Evolutionary conservation across 257 asterid genomes (phyloP), one percentile per base, ranked within the genome.

Genomic region (Datura wrightii): DNA sequence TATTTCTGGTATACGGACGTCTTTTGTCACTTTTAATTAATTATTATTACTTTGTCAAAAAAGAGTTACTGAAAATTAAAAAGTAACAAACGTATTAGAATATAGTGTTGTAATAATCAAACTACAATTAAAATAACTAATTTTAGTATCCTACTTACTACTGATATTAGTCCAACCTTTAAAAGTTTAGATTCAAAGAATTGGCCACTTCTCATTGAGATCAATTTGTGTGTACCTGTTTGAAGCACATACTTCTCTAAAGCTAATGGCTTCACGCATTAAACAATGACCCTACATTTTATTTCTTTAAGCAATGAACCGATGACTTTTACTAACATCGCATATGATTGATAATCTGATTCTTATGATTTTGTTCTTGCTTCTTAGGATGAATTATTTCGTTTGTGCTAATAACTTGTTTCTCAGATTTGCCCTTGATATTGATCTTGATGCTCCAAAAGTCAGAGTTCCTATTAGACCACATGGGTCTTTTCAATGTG

Each of bases 371-470:
- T 65, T n/a, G 80, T 83, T 34, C 65, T 52, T 50, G 80, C 85
- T 31, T 54, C 55, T 67, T 53, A 36, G 55, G 39, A 2, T 71
- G 82, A 70, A 16, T 5, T 46, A 24, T 54, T 24, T 62, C 70
- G 58, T 56, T 79, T 79, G 39, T 86, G 42, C 65, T 37, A 16
- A 44, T 80, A 34, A 69, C 59, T 80, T 56, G 19, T 70, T 69
- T 83, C 52, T 63, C 88, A 97, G 98, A 89, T 97, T 97, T 90
- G 96, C 99, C 86, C 98, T 97, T 85, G 98, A 97, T 90, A 97
- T 97, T 89, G 99, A 97, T 86, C 97, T 97, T 80, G 99, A 95
- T 84, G 99, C 99, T 88, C 99, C 99, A 82, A 97, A 95, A 92
- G 99, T 97, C 83, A 93, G 95, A 86, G 92, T 97, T 87, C 99